Evolutionary conservation across 495 filamentous ascomycete species (phyloP).

Genomic region (Talaromyces thailandensis): DNA sequence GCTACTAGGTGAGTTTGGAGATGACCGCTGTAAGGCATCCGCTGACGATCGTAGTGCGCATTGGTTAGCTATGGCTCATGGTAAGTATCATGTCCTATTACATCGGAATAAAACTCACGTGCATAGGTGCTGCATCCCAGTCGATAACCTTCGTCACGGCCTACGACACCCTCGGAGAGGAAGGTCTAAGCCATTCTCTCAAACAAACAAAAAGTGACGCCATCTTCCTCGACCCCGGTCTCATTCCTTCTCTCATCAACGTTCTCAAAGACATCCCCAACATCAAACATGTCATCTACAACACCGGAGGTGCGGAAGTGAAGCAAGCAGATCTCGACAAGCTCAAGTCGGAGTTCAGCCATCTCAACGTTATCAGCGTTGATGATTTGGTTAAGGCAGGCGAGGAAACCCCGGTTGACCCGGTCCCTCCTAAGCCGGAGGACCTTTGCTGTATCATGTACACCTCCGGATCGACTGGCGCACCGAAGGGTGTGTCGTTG

Average conservation of each 20-base stretch:
- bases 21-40: background rate
- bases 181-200: conserved; percentile 86
- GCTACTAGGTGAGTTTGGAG: conserved; percentile 54
- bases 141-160: conserved; percentile 92
- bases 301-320: conserved; percentile 57
- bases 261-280: conserved; percentile 72
- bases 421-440: conserved; percentile 69
- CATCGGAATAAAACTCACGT: background rate
- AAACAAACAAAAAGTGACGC: conserved; percentile 75
- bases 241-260: conserved; percentile 70
- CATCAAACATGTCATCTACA: conserved; percentile 83
- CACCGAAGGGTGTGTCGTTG: conserved; percentile 90
- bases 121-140: conserved; percentile 63
- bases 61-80: conserved; percentile 72
- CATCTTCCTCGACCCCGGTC: conserved; percentile 83
- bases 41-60: conserved; percentile 39
- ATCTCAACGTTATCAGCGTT: conserved; percentile 70
- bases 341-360: conserved; percentile 59
- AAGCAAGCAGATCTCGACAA: conserved; percentile 74
- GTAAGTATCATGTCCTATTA: conserved; percentile 16
- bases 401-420: conserved; percentile 72
- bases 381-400: conserved; percentile 79
- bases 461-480: conserved; percentile 94
- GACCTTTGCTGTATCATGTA: conserved; percentile 99
- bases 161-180: conserved; percentile 94